Percentiles rank a stretch among this genome's conserved stretches.
Evolutionary conservation across 164 flowering plant species (phyloP).

Genomic region (Vitis amurensis): DNA sequence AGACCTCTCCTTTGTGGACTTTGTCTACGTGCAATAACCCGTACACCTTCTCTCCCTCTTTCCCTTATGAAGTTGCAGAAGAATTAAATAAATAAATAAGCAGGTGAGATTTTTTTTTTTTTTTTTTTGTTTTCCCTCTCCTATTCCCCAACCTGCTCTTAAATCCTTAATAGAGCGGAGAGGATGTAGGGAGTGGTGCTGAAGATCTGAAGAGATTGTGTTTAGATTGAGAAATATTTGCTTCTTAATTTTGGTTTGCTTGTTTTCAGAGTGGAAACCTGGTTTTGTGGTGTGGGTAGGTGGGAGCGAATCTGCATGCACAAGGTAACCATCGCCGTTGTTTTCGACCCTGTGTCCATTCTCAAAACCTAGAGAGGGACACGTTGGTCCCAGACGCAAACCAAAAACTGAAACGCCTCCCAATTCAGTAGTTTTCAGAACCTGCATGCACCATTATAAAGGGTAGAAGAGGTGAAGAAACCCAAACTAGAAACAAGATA

Average conservation of each 20-base stretch:
- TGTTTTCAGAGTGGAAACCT: too few species aligned
- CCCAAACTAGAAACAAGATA: too few species aligned
- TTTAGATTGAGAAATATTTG: background rate
- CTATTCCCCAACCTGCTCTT: background rate
- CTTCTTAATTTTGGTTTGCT: too few species aligned
- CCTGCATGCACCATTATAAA: constrained; percentile 11
- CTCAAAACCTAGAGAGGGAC: constrained; percentile 20
- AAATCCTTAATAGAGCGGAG: too few species aligned
- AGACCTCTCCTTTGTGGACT: constrained; percentile 7
- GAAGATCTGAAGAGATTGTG: background rate
- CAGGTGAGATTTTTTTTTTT: constrained; percentile 1
- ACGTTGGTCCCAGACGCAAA: constrained; percentile 16
- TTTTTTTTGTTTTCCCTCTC: background rate
- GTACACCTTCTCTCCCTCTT: background rate
- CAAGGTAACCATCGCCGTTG: constrained; percentile 21
- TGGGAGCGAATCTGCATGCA: background rate
- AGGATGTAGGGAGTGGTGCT: too few species aligned
- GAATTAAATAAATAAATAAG: background rate
- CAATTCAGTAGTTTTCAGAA: background rate
- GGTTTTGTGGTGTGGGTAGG: background rate
- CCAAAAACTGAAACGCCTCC: constrained; percentile 11
- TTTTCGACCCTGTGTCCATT: constrained; percentile 23
- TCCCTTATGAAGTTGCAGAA: background rate
- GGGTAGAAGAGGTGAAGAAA: background rate
- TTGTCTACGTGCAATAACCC: constrained; percentile 3